phyloP scores from a whole-genome alignment of 1,139 yeast genomes.

The Candida frijolesensis region DNA sequence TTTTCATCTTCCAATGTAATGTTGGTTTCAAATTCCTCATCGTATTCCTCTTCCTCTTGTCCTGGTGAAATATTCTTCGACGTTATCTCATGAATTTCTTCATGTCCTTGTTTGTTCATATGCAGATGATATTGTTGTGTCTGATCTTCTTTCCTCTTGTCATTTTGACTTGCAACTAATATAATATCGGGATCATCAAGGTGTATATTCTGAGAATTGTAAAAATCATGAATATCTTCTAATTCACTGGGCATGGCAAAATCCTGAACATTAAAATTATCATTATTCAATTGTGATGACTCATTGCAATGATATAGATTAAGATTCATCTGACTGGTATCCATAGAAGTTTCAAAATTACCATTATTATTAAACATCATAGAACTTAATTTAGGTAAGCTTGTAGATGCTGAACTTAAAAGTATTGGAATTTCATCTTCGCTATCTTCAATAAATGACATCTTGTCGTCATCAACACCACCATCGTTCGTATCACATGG shows the following conservation, averaged over 20 bases:
- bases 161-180: neutral
- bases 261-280: slow-evolving; percentile 15
- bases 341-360: slow-evolving; percentile 14
- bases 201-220: slow-evolving; percentile 11
- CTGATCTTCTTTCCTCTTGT: slow-evolving; percentile 2
- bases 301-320: slow-evolving; percentile 6
- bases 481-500: neutral
- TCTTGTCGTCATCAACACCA: slow-evolving; percentile 6
- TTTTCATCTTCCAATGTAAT: slow-evolving; percentile 8
- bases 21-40: slow-evolving; percentile 11
- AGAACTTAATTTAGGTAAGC: slow-evolving; percentile 7
- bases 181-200: slow-evolving; percentile 10
- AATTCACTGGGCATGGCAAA: slow-evolving; percentile 8
- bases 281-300: slow-evolving; percentile 12
- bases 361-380: slow-evolving; percentile 13
- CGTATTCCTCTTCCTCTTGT: slow-evolving; percentile 6
- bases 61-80: neutral
- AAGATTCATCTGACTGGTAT: neutral
- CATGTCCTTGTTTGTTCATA: neutral
- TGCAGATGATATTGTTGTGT: neutral
- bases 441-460: slow-evolving; percentile 16
- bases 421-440: slow-evolving; percentile 16
- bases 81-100: neutral
- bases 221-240: slow-evolving; percentile 5
- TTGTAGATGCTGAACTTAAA: slow-evolving; percentile 2